Percentiles rank a stretch among this genome's conserved stretches.
phyloP scores from a whole-genome alignment of 768 basidiomycete species.

The Floccularia luteovirens region DNA sequence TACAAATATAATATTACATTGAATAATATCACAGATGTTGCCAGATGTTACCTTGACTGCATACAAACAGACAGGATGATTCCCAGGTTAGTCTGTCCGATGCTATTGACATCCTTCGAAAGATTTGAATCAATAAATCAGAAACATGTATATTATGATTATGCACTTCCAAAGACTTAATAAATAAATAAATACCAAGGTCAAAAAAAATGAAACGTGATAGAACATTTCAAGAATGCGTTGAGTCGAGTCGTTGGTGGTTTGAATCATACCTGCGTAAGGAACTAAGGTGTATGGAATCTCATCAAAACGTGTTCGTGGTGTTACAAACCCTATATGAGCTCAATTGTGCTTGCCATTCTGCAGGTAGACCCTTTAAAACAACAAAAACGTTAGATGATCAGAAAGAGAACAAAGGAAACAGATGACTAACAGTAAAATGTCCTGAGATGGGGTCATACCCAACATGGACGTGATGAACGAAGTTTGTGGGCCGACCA shows the following conservation, averaged over 20 bases:
- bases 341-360: background rate
- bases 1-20: no score
- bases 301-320: background rate
- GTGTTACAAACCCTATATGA: background rate
- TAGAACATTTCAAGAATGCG: background rate
- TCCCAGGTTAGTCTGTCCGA: no score
- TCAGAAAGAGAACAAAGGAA: background rate
- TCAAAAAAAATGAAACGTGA: slow-evolving; percentile 1
- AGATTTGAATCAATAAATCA: no score
- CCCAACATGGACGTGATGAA: slow-evolving; percentile 1
- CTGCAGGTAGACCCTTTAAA: background rate
- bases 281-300: background rate
- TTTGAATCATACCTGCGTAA: background rate
- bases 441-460: background rate
- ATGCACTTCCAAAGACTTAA: no score
- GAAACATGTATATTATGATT: no score
- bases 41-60: no score
- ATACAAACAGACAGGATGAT: no score
- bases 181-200: background rate
- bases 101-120: no score
- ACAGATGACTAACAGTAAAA: background rate
- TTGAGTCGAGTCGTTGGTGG: background rate
- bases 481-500: background rate
- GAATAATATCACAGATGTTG: no score
- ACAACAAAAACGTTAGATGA: background rate